Evolutionary conservation across 805 yeast genomes (phyloP).

Genomic region (Schizosaccharomyces lindneri): DNA sequence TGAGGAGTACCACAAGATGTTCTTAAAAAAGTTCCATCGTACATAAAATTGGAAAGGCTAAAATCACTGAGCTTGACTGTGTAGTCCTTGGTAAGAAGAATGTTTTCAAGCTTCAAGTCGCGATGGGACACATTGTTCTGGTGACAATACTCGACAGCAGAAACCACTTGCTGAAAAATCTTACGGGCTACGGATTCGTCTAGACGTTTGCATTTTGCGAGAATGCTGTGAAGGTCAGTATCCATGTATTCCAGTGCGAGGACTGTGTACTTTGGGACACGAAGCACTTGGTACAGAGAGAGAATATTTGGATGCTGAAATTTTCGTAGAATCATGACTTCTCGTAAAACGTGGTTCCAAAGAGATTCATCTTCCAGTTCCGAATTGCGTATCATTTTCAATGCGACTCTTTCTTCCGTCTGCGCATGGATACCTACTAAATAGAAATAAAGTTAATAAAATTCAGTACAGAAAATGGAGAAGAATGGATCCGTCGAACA

Average conservation of each 20-base stretch:
- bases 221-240: constrained; percentile 78
- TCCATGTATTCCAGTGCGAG: constrained; percentile 68
- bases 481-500: background rate
- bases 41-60: background rate
- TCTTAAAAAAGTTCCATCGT: constrained; percentile 16
- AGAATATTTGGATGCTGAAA: constrained; percentile 89
- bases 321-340: constrained; percentile 64
- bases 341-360: constrained; percentile 92
- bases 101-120: constrained; percentile 90
- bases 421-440: constrained; percentile 33
- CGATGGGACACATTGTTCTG: constrained; percentile 89
- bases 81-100: constrained; percentile 63
- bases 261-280: constrained; percentile 79
- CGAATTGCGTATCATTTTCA: constrained; percentile 76
- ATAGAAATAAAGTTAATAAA: background rate
- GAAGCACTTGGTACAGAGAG: constrained; percentile 82
- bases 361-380: constrained; percentile 82
- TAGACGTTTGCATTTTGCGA: constrained; percentile 83
- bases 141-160: constrained; percentile 91
- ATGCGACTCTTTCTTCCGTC: constrained; percentile 79
- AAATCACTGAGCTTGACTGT: constrained; percentile 16
- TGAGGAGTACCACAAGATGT: constrained; percentile 93
- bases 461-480: background rate
- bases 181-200: constrained; percentile 44
- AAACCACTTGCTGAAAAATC: constrained; percentile 85